phyloP scores from a whole-genome alignment of 2,329 filamentous ascomycete species.

The Pseudopyrenochaeta lycopersici region DNA sequence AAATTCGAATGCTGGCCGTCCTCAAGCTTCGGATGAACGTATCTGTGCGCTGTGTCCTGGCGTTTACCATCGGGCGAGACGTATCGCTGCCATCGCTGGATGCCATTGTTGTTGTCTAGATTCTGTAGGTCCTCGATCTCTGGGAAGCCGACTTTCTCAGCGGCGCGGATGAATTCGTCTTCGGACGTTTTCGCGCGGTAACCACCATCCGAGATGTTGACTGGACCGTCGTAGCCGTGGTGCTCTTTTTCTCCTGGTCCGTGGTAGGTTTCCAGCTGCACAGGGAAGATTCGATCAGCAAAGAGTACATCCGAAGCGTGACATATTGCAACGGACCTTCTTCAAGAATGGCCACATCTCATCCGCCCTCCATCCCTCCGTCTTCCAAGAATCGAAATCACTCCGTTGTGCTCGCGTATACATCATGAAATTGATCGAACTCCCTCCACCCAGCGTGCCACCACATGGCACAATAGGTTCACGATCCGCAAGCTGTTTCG shows the following conservation, averaged over 20 bases:
- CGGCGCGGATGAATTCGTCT: conserved; percentile 61
- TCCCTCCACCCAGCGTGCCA: conserved; percentile 68
- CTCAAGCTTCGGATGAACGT: conserved; percentile 63
- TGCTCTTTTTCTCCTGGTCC: conserved; percentile 53
- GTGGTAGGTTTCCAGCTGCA: conserved; percentile 68
- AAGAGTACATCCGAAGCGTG: no score
- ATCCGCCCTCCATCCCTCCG: conserved; percentile 60
- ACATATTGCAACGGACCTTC: no score
- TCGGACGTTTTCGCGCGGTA: conserved; percentile 54
- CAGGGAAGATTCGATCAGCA: no score
- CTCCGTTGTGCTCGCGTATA: conserved; percentile 57
- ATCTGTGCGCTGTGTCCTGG: conserved; percentile 66
- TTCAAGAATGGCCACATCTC: conserved; percentile 64
- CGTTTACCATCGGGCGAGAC: conserved; percentile 62
- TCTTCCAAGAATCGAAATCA: conserved; percentile 64
- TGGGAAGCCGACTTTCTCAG: conserved; percentile 58
- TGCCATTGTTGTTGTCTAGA: conserved; percentile 55
- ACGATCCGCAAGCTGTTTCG: conserved; percentile 57
- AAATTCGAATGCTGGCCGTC: conserved; percentile 64
- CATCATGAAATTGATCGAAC: conserved; percentile 53
- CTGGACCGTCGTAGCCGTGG: conserved; percentile 65
- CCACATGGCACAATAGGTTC: conserved; percentile 55
- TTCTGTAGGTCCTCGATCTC: conserved; percentile 65
- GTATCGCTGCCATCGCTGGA: conserved; percentile 59
- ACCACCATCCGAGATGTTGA: conserved; percentile 64